Conservation (phyloP, 805 yeast genomes). For the Candida piceae region DNA sequence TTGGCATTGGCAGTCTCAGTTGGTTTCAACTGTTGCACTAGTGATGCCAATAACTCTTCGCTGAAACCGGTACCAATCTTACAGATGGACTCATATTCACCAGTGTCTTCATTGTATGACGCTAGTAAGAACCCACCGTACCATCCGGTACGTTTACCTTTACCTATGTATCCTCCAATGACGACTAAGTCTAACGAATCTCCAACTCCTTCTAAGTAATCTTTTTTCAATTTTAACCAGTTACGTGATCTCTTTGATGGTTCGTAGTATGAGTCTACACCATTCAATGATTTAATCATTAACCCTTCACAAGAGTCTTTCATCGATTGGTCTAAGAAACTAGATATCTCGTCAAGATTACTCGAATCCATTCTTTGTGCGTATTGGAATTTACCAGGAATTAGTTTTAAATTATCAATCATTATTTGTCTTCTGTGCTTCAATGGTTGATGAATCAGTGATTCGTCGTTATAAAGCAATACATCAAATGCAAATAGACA, state of each 20-base stretch:
- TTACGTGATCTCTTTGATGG: slow-evolving; percentile 93
- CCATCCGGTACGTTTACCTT: slow-evolving; percentile 90
- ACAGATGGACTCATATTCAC: slow-evolving; percentile 92
- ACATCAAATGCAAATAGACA: slow-evolving; percentile 92
- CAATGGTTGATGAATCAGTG: slow-evolving; percentile 62
- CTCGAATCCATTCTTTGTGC: slow-evolving; percentile 73
- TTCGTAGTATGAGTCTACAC: slow-evolving; percentile 77
- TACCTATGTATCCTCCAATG: slow-evolving; percentile 89
- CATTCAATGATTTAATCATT: slow-evolving; percentile 88
- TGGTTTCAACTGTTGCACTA: slow-evolving; percentile 59
- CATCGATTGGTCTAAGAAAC: slow-evolving; percentile 82
- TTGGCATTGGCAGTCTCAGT: slow-evolving; percentile 63
- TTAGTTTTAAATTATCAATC: slow-evolving; percentile 48
- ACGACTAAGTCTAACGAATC: slow-evolving; percentile 93
- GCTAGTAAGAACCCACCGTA: slow-evolving; percentile 95
- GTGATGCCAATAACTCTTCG: slow-evolving; percentile 66
- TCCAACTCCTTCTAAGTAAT: slow-evolving; percentile 91
- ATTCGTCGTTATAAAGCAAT: slow-evolving; percentile 65
- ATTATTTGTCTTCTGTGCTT: slow-evolving; percentile 64
- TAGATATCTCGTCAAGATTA: slow-evolving; percentile 69
- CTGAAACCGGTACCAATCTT: slow-evolving; percentile 97
- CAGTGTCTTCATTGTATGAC: slow-evolving; percentile 84
- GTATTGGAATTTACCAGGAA: slow-evolving; percentile 74
- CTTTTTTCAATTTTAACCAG: slow-evolving; percentile 94
- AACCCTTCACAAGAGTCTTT: slow-evolving; percentile 91